Conservation (phyloP, 2,329 filamentous ascomycete genomes). For the Gaeumannomyces tritici region DNA sequence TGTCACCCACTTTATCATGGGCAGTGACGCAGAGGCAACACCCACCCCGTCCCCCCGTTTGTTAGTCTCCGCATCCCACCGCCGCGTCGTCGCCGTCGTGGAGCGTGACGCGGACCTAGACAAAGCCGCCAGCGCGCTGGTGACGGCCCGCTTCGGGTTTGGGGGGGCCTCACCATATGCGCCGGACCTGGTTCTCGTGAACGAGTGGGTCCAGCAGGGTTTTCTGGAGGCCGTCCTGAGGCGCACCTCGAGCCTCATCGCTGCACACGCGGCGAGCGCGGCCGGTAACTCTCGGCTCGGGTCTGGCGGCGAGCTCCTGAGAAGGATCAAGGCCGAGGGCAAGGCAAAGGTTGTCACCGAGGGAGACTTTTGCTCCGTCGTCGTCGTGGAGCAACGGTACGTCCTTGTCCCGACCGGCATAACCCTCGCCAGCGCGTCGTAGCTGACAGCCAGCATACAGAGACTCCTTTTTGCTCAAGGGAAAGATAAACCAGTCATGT, state of each 20-base stretch:
- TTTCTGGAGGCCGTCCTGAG: constrained; percentile 39
- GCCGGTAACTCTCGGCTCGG: background rate
- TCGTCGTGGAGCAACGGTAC: background rate
- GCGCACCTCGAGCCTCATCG: background rate
- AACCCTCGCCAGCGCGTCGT: no score
- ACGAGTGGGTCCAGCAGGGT: constrained; percentile 47
- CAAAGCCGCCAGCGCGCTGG: constrained; percentile 40
- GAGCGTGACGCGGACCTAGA: constrained; percentile 48
- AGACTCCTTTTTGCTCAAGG: background rate
- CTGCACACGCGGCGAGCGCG: background rate
- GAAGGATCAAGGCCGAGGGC: background rate
- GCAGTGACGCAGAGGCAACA: no score
- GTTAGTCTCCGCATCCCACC: background rate
- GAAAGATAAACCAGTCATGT: background rate
- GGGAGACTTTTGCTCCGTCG: background rate
- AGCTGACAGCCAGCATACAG: background rate
- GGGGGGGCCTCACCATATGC: constrained; percentile 49
- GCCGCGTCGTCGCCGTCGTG: constrained; percentile 42
- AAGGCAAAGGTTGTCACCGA: background rate
- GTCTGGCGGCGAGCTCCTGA: background rate
- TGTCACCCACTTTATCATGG: background rate
- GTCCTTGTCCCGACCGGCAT: background rate
- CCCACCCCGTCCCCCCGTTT: no score
- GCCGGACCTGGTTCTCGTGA: constrained; percentile 54
- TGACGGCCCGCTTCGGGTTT: constrained; percentile 43